Conservation (phyloP, 352 stramenopile genomes). For the Phytopythium oedochilum region DNA sequence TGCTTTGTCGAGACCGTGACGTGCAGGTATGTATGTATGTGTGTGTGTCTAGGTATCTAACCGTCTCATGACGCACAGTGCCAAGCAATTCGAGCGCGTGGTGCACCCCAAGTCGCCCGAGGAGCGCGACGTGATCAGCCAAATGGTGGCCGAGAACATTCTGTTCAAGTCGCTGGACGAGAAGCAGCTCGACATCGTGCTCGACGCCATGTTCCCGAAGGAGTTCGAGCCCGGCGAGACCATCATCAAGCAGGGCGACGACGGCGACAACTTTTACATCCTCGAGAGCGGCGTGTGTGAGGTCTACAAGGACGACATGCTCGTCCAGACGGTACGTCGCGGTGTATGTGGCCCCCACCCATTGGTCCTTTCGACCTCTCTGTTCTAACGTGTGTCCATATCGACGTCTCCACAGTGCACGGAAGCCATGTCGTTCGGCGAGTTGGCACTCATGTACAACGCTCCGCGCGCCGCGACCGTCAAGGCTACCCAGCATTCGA, state of each 20-base stretch:
- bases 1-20: no score
- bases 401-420: conserved; percentile 42
- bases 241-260: conserved; percentile 89
- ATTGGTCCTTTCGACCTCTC: no score
- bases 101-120: conserved; percentile 82
- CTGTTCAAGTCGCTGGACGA: conserved; percentile 89
- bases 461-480: conserved; percentile 94
- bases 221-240: conserved; percentile 71
- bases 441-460: conserved; percentile 98
- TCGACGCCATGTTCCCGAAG: conserved; percentile 86
- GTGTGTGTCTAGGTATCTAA: not conserved
- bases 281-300: conserved; percentile 91
- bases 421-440: conserved; percentile 93
- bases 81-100: conserved; percentile 77
- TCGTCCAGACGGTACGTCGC: conserved; percentile 80
- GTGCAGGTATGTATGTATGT: conserved; percentile 15
- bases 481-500: conserved; percentile 87
- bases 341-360: no score
- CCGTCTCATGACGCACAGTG: conserved; percentile 19
- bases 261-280: conserved; percentile 95
- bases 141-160: conserved; percentile 87
- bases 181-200: conserved; percentile 83
- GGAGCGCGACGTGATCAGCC: conserved; percentile 67
- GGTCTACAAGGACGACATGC: conserved; percentile 85
- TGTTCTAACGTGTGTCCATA: not conserved